Percentiles rank a stretch among this genome's conserved stretches.
phyloP scores from a whole-genome alignment of 495 filamentous ascomycete genomes.

The Penicillium psychrofluorescens region DNA sequence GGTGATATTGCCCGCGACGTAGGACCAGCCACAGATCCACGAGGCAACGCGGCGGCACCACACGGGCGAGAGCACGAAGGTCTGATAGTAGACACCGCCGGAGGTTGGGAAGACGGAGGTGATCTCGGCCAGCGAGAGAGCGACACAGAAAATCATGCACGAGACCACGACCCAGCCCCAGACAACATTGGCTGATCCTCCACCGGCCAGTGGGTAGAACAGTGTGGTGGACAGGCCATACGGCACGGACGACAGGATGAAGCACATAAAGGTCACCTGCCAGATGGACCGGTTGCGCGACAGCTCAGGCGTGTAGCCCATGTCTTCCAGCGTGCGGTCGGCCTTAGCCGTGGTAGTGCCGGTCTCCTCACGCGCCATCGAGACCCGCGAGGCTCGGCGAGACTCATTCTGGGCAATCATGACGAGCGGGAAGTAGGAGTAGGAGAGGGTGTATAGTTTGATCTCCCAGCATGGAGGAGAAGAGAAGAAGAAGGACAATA shows the following conservation, averaged over 20 bases:
- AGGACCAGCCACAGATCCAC: conserved; percentile 65
- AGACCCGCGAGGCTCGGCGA: conserved; percentile 13
- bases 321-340: conserved; percentile 20
- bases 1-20: conserved; percentile 57
- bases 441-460: not conserved
- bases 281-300: conserved; percentile 44
- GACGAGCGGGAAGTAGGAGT: not conserved
- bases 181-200: conserved; percentile 53
- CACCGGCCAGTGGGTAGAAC: conserved; percentile 54
- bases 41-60: conserved; percentile 51
- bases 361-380: conserved; percentile 6
- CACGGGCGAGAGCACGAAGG: conserved; percentile 44
- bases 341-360: conserved; percentile 12
- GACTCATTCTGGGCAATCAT: conserved; percentile 7
- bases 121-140: conserved; percentile 62
- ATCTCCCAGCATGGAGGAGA: not conserved
- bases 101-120: conserved; percentile 61
- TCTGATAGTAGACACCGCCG: conserved; percentile 64
- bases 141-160: conserved; percentile 56
- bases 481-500: not conserved
- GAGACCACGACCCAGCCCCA: conserved; percentile 60
- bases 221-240: conserved; percentile 59
- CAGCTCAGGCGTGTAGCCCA: conserved; percentile 51
- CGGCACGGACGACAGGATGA: conserved; percentile 45
- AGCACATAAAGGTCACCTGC: conserved; percentile 28